Base-by-base conservation (phyloP, 768 basidiomycete species). In the Suillus sp. region DNA sequence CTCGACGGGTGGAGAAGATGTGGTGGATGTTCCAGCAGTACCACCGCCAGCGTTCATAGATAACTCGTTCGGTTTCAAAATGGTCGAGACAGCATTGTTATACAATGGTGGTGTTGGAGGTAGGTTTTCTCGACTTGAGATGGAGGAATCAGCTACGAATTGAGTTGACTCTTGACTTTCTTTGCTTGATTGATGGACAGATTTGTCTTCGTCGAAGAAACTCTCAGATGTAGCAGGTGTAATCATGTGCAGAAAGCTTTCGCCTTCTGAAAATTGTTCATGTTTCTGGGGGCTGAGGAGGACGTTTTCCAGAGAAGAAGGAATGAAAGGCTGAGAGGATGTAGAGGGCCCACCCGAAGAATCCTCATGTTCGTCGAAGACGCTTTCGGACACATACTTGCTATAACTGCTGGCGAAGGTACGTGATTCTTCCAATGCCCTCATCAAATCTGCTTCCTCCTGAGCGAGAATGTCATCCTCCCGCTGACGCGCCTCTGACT, bases 391-490 rank as follows among this genome's bases (percentile, higher is more conserved):
- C 25, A 30, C 38, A 40, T 30, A 27, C 25, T 6, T 30, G 34
- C 59, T 16, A 45, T 69, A 71, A 20, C 58, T 25, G 54, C 13
- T 47, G 27, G 71, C 62, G 56, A 65, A 50, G 20, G 75, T 47
- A n/a, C 75, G 74, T 1, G 88, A 89, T 63, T 82, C 82, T 66
- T 84, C 81, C 62, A 93, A 67, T 0, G 90, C 91, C 65, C 79
- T 80, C 25, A 84, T 84, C 16, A 92, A 77, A 48, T 91, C 87
- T 35, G 86, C 85, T 62, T 91, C 88, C 70, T 92, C 90, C 63
- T 71, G 71, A 25, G 67, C 67, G 37, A 69, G 64, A 51, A 76
- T 27, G 8, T 63, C 68, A 50, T 69, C 64, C 50, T 75, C 73
- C 22, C 55, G 73, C n/a, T 58, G 67, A 40, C 59, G 68, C 9